Base-by-base conservation (phyloP, 2,329 filamentous ascomycete species). In the Clonostachys chloroleuca region DNA sequence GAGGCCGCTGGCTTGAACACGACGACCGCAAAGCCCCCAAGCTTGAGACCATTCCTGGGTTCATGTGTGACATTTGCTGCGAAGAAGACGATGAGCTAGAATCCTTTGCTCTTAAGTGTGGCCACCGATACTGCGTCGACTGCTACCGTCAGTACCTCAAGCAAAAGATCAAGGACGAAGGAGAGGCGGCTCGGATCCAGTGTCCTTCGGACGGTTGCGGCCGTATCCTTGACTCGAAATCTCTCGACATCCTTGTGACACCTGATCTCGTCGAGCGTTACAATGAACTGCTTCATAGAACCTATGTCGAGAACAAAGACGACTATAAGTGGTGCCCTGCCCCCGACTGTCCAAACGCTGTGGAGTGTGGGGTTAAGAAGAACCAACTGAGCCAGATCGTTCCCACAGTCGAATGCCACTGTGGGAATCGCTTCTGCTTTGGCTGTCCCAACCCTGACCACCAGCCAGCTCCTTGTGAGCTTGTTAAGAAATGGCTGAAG, bases 241-340 rank as follows among this genome's bases (percentile, higher is more conserved):
- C 92, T 10, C 74, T 99, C 42, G 84, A 92, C 59, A 70, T 97
- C 18, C 78, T 99, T 6, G 81, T 86, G 18, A 74, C 78, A 0
- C 51, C 69, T 1, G 78, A 83, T 6, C 62, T 86, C 24, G 71
- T 67, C 24, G 73, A 64, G 44, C 74, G 91, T 54, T 99, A 99
- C 61, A 83, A 88, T 54, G 84, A 88, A 56, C 78, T 99, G 14
- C 83, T 99, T 34, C 96, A 89, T 60, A 80, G 94, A 56, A 96
- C 92, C 7, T 99, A 96, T 60, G 94, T 99, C 50, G 94, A 99
- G 66, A 92, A 99, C 67, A 96, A 91, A 68, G 92, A 96, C 48
- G 87, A 86, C 47, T 81, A 97, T 50, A 96, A 95, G 65, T 99
- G 94, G 94, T 99, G 94, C 64, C 94, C 94, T 1, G 92, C 92